Evolutionary conservation across 139 green algal genomes (phyloP).

Genomic region (Tetratostichococcus sp.): DNA sequence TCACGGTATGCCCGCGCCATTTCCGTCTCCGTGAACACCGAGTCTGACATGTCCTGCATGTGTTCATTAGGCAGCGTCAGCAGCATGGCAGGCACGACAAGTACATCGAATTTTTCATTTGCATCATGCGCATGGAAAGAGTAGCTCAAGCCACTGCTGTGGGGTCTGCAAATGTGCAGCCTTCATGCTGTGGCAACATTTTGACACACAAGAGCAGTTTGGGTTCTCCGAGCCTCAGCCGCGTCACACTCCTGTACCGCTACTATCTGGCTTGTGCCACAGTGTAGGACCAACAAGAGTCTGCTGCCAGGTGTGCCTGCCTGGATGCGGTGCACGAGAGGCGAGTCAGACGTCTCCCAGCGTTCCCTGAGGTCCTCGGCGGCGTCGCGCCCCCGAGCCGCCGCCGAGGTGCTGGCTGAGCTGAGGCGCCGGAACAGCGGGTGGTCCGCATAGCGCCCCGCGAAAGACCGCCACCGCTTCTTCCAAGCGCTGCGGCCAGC

Average conservation of each 20-base stretch:
- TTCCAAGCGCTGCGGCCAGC: slow-evolving; percentile 32
- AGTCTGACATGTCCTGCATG: slow-evolving; percentile 68
- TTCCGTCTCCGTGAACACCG: slow-evolving; percentile 72
- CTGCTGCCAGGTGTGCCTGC: slow-evolving; percentile 21
- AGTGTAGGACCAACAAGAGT: too few species aligned
- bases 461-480: background rate
- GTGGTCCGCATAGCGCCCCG: slow-evolving; percentile 17
- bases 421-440: slow-evolving; percentile 43
- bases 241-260: too few species aligned
- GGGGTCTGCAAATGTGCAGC: too few species aligned
- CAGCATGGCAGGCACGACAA: too few species aligned
- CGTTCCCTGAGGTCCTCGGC: slow-evolving; percentile 79
- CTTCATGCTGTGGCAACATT: too few species aligned
- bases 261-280: too few species aligned
- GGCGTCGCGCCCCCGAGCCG: slow-evolving; percentile 52
- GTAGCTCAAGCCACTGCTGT: too few species aligned
- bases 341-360: slow-evolving; percentile 90
- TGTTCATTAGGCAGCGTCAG: too few species aligned
- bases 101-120: slow-evolving; percentile 10
- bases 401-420: slow-evolving; percentile 12
- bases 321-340: slow-evolving; percentile 88
- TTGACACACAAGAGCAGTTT: too few species aligned
- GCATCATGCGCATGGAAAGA: too few species aligned
- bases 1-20: slow-evolving; percentile 70
- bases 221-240: too few species aligned